Evolutionary conservation across 164 flowering plant species (phyloP).

Genomic region (Nymphaea thermarum): DNA sequence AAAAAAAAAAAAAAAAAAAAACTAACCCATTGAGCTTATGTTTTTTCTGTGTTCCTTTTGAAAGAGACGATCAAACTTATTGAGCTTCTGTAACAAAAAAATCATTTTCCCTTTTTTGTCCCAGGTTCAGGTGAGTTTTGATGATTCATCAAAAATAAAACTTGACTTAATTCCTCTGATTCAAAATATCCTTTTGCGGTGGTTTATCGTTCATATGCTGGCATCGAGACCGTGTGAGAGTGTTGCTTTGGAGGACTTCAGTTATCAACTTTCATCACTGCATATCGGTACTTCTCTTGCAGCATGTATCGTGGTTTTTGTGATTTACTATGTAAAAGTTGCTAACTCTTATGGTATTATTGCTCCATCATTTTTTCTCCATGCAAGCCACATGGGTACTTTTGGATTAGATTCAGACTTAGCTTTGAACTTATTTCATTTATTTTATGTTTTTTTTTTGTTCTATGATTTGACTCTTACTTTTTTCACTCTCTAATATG

Average conservation of each 20-base stretch:
- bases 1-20: too few relatives aligned
- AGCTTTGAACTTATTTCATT: too few relatives aligned
- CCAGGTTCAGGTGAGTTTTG: constrained; percentile 54
- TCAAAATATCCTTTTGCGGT: constrained; percentile 57
- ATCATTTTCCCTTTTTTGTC: not conserved
- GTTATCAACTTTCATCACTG: constrained; percentile 74
- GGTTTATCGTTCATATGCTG: constrained; percentile 67
- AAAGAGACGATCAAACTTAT: too few relatives aligned
- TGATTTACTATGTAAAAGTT: too few relatives aligned
- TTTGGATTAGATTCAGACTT: too few relatives aligned
- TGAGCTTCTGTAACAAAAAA: too few relatives aligned
- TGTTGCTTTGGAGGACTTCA: constrained; percentile 72
- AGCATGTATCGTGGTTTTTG: too few relatives aligned
- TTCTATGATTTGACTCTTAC: not conserved
- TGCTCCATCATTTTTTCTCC: too few relatives aligned
- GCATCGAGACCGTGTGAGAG: constrained; percentile 59
- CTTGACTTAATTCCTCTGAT: constrained; percentile 73
- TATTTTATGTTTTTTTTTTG: not conserved
- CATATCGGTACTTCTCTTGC: constrained; percentile 50
- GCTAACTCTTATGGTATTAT: too few relatives aligned
- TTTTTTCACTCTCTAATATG: not conserved
- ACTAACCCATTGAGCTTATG: too few relatives aligned
- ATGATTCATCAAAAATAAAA: constrained; percentile 53
- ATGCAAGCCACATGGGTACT: too few relatives aligned
- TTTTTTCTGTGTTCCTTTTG: too few relatives aligned